Conservation (phyloP, 768 basidiomycete species). For the Mycena leptocephala region DNA sequence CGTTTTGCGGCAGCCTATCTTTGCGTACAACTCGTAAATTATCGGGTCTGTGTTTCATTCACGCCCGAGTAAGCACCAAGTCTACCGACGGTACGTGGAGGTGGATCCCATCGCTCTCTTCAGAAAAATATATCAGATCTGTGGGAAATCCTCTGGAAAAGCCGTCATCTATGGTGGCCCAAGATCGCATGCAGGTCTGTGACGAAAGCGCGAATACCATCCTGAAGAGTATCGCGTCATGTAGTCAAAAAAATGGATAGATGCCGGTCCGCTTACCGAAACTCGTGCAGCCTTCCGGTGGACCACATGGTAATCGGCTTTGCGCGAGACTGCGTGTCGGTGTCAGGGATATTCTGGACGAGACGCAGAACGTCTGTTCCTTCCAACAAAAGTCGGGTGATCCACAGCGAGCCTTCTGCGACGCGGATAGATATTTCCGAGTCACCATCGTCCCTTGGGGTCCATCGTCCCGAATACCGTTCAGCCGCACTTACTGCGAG, state of each 20-base stretch:
- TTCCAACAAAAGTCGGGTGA: conserved; percentile 26
- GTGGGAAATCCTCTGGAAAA: conserved; percentile 32
- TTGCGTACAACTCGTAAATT: too few relatives aligned
- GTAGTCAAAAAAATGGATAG: not conserved
- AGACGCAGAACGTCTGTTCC: conserved; percentile 36
- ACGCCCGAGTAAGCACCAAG: conserved; percentile 5
- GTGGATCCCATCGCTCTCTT: not conserved
- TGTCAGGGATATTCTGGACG: conserved; percentile 17
- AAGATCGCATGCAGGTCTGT: conserved; percentile 26
- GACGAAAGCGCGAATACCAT: conserved; percentile 30
- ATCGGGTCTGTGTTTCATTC: not conserved
- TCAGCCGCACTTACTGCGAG: not conserved
- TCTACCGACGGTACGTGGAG: conserved; percentile 34
- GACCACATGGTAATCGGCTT: conserved; percentile 35
- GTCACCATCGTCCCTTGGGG: not conserved
- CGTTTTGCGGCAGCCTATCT: too few relatives aligned
- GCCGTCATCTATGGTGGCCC: conserved; percentile 35
- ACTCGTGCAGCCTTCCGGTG: conserved; percentile 30
- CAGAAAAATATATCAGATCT: conserved; percentile 30
- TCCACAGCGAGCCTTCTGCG: conserved; percentile 34
- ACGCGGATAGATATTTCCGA: conserved; percentile 30
- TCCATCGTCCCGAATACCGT: conserved; percentile 30
- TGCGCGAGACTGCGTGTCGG: not conserved
- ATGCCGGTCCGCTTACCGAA: conserved; percentile 19
- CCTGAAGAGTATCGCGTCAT: not conserved